Conservation (phyloP, 352 stramenopile species). For the Peronospora belbahrii region DNA sequence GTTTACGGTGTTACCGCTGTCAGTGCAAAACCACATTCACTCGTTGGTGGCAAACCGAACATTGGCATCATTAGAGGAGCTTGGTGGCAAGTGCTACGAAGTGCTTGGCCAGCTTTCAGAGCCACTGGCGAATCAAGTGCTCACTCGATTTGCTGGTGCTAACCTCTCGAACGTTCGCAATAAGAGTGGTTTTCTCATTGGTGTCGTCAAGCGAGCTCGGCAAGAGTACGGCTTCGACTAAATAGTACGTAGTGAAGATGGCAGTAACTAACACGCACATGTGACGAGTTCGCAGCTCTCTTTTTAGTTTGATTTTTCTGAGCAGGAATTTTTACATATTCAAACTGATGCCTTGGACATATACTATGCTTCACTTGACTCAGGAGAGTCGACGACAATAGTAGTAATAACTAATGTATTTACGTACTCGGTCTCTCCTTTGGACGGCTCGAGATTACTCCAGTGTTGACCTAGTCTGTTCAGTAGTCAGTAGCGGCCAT, state of each 20-base stretch:
- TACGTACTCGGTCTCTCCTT: constrained; percentile 11
- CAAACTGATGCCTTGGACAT: background rate
- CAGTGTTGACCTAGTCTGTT: background rate
- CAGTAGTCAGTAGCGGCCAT: constrained; percentile 16
- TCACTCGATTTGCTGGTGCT: constrained; percentile 61
- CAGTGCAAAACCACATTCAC: constrained; percentile 61
- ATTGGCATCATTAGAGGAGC: constrained; percentile 58
- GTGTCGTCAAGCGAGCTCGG: constrained; percentile 67
- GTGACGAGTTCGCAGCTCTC: constrained; percentile 3
- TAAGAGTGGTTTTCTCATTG: constrained; percentile 72
- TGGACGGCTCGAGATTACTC: background rate
- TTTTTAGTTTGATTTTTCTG: constrained; percentile 1
- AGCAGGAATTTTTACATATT: background rate
- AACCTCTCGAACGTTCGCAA: constrained; percentile 72
- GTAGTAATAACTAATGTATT: constrained; percentile 27
- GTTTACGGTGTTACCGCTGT: constrained; percentile 38
- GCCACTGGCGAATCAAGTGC: constrained; percentile 62
- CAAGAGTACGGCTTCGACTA: constrained; percentile 75
- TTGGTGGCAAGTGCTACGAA: constrained; percentile 77
- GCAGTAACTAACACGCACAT: constrained; percentile 2
- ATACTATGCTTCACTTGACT: background rate
- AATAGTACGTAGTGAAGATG: constrained; percentile 1
- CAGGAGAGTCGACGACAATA: constrained; percentile 2
- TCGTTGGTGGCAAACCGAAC: constrained; percentile 48
- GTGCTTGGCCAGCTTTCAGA: constrained; percentile 70